Conservation (phyloP, 164 flowering plant genomes). For the Houttuynia cordata region DNA sequence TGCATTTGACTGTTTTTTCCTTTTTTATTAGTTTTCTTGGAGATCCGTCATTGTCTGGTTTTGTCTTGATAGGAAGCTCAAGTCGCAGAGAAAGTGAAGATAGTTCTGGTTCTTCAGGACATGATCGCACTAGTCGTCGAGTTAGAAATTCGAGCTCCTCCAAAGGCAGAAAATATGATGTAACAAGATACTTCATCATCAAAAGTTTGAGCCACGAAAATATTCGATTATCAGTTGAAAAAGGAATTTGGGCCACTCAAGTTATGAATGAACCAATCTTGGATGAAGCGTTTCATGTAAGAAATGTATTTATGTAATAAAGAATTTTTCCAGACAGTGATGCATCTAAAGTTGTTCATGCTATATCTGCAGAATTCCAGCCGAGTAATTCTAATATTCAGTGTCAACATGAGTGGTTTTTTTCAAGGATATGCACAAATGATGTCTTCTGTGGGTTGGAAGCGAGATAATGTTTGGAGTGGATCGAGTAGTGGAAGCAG, state of each 20-base stretch:
- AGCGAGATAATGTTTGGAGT: constrained; percentile 78
- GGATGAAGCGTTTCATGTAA: constrained; percentile 85
- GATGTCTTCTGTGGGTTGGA: constrained; percentile 87
- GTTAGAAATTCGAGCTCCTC: constrained; percentile 17
- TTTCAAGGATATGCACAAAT: constrained; percentile 97
- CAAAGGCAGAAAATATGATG: constrained; percentile 21
- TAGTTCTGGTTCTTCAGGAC: constrained; percentile 18
- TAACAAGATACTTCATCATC: constrained; percentile 76
- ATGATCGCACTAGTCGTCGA: constrained; percentile 9
- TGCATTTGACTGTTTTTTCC: too few relatives aligned
- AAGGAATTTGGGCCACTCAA: constrained; percentile 95
- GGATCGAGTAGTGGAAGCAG: constrained; percentile 50
- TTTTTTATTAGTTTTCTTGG: too few relatives aligned
- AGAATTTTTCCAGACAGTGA: background rate
- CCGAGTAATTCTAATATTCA: constrained; percentile 78
- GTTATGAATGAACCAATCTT: constrained; percentile 88
- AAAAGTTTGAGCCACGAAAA: constrained; percentile 84
- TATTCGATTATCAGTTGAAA: constrained; percentile 64
- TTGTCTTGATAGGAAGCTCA: too few relatives aligned
- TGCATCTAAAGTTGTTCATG: constrained; percentile 14
- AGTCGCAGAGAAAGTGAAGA: constrained; percentile 26
- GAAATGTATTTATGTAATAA: constrained; percentile 8
- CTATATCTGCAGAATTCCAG: constrained; percentile 65
- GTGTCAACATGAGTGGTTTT: constrained; percentile 95
- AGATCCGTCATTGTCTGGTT: too few relatives aligned